phyloP scores from a whole-genome alignment of 441 rosid genomes.

The Metrosideros polymorpha region DNA sequence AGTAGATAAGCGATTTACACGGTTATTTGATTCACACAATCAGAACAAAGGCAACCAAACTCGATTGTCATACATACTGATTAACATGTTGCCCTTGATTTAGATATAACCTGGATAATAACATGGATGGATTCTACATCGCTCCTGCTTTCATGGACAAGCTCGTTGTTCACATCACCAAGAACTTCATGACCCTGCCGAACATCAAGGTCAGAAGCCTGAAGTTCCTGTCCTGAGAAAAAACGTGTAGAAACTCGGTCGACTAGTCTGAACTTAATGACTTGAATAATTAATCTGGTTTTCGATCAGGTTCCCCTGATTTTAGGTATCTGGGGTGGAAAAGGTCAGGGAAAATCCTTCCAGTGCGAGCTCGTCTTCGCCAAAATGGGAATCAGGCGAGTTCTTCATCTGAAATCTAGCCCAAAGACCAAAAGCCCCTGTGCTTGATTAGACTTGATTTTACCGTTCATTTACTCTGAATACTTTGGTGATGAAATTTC shows the following conservation, averaged over 20 bases:
- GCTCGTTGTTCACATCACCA: not conserved
- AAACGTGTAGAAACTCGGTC: not conserved
- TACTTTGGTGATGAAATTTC: not conserved
- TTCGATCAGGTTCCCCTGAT: not conserved
- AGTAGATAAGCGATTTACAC: not conserved
- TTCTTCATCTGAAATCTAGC: not conserved
- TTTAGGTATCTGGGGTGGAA: not conserved
- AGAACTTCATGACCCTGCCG: not conserved
- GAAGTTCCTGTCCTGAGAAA: not conserved
- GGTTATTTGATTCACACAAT: not conserved
- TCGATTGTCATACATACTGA: not conserved
- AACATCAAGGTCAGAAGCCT: not conserved
- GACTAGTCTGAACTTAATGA: not conserved
- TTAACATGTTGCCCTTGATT: not conserved
- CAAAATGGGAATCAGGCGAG: not conserved
- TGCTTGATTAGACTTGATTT: not conserved
- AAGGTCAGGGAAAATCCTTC: not conserved
- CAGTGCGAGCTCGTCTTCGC: not conserved
- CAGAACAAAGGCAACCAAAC: not conserved
- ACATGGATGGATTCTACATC: not conserved
- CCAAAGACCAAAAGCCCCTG: not conserved
- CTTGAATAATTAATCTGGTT: not conserved
- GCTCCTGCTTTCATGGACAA: slow-evolving; percentile 1
- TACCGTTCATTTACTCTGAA: not conserved
- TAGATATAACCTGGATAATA: not conserved